Conservation (phyloP, 2,329 filamentous ascomycete species). For the Fusarium sp. region DNA sequence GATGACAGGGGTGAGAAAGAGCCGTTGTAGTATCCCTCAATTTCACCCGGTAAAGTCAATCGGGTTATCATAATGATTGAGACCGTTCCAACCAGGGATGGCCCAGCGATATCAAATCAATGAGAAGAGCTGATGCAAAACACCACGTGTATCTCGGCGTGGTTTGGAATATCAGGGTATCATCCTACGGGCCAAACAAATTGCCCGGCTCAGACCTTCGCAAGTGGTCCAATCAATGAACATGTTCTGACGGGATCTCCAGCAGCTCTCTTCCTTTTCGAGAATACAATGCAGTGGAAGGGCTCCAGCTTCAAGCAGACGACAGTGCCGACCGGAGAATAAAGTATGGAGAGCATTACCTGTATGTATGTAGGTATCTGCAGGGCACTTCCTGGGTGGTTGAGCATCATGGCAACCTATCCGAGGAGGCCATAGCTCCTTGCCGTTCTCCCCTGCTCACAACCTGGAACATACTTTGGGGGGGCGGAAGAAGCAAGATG, state of each 20-base stretch:
- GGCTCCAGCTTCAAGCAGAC: background rate
- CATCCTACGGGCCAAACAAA: background rate
- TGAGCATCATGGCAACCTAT: slow-evolving; percentile 19
- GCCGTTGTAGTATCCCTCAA: background rate
- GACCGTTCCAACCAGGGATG: background rate
- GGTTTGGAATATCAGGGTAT: background rate
- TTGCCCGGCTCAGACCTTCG: background rate
- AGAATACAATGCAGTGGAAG: background rate
- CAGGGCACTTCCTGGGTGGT: slow-evolving; percentile 20
- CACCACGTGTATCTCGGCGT: background rate
- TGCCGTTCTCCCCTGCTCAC: slow-evolving; percentile 18
- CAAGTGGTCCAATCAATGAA: background rate
- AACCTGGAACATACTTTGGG: slow-evolving; percentile 9
- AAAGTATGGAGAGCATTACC: slow-evolving; percentile 17
- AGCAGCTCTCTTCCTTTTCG: background rate
- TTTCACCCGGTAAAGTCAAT: background rate
- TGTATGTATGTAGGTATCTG: background rate
- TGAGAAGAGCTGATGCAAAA: background rate
- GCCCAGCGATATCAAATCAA: background rate
- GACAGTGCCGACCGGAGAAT: slow-evolving; percentile 1
- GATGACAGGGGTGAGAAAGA: background rate
- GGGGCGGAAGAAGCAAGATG: slow-evolving; percentile 7
- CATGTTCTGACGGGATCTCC: background rate
- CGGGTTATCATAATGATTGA: slow-evolving; percentile 2
- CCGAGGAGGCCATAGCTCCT: slow-evolving; percentile 29